phyloP scores from a whole-genome alignment of 495 filamentous ascomycete genomes.

The Talaromyces stipitatus region DNA sequence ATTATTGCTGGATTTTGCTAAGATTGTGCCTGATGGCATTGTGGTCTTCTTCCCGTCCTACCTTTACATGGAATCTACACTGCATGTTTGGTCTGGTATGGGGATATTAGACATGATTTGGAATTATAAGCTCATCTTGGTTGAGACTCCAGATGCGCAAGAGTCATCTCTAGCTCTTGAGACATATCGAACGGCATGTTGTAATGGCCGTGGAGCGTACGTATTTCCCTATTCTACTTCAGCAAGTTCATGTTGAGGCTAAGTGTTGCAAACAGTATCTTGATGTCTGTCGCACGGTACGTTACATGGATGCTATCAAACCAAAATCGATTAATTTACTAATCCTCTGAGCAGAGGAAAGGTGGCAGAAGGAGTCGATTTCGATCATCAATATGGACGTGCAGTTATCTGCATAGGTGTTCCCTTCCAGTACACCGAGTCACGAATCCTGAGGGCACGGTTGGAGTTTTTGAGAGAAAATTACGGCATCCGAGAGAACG shows the following conservation, averaged over 20 bases:
- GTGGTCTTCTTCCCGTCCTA: conserved; percentile 99
- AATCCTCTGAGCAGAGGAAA: conserved; percentile 89
- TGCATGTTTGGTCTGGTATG: conserved; percentile 99
- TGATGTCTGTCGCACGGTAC: conserved; percentile 7
- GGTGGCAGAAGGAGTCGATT: conserved; percentile 96
- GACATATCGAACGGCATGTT: conserved; percentile 94
- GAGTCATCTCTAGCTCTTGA: conserved; percentile 94
- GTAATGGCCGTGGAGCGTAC: conserved; percentile 89
- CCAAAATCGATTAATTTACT: neutral
- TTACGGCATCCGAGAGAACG: conserved; percentile 94
- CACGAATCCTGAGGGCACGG: conserved; percentile 89
- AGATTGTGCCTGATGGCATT: conserved; percentile 91
- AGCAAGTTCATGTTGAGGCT: neutral
- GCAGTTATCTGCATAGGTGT: conserved; percentile 96
- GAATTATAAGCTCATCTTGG: conserved; percentile 98
- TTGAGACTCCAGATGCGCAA: conserved; percentile 95
- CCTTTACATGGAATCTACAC: conserved; percentile 98
- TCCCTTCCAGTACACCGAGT: conserved; percentile 98
- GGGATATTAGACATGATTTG: conserved; percentile 94
- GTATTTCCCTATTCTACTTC: conserved; percentile 39
- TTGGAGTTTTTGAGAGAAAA: conserved; percentile 95
- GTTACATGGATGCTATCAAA: neutral
- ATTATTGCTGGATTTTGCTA: conserved; percentile 85
- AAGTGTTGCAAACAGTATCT: neutral
- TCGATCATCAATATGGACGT: conserved; percentile 97